Base-by-base conservation (phyloP, 768 basidiomycete species). In the Rhodotorula diobovata region DNA sequence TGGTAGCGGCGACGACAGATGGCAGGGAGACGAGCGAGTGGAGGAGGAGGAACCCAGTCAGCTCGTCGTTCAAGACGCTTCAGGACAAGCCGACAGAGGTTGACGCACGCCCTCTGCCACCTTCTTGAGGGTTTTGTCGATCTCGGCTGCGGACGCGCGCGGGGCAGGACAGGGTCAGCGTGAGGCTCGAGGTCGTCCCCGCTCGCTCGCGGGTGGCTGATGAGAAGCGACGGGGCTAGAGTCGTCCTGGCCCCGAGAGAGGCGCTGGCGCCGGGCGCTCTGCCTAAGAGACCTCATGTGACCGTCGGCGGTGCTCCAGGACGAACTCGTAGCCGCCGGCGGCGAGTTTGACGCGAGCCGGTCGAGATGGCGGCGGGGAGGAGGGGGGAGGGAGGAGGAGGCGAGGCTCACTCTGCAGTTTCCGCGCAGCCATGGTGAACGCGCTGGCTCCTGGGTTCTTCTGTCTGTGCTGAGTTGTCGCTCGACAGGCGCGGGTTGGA, bases 61-160 rank as follows among this genome's bases (percentile, higher is more conserved):
- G 34, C 54, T 54, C 53, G 30, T 3, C 7, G 18, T 11, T 2
- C 10, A 32, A 35, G 11, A 20, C 18, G 54, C n/a, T n/a, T n/a
- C n/a, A n/a, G n/a, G 35, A 21, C 4, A 18, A 18, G 34, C 10
- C 2, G 20, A 23, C 11, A 25, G 28, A 54, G 41, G 23, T 1
- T 30, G 39, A 71, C 73, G 48, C 48, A 75, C 93, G 76, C 96
- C 96, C 82, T 94, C 91, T 46, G 88, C 78, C 76, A 99, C 94
- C 85, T 93, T 93, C 85, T 99, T 99, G 79, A 98, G 84, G 60
- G 95, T 98, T 80, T 91, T 88, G 87, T 98, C 96, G 76, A 99
- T 97, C 84, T 99, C 96, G 81, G 92, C 95, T 99, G 82, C 55
- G 32, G 25, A 9, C 23, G 23, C 37, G 20, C 7, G n/a, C n/a